phyloP scores from a whole-genome alignment of 2,329 filamentous ascomycete genomes.

The Claviceps pusilla region DNA sequence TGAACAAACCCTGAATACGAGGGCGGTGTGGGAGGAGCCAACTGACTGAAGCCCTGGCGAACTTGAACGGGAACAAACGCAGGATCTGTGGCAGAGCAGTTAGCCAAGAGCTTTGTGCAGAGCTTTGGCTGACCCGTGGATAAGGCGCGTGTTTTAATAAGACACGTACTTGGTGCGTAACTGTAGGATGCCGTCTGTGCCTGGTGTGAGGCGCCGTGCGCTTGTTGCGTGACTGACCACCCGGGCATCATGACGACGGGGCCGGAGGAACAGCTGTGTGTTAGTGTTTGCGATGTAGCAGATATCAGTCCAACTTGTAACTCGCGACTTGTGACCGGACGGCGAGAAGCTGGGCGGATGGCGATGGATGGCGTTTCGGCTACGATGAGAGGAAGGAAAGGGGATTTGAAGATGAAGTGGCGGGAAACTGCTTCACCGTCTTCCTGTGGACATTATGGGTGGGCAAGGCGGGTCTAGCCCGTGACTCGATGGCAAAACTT shows the following conservation, averaged over 20 bases:
- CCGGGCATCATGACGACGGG: constrained; percentile 20
- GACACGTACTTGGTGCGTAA: constrained; percentile 24
- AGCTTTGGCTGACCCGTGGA: neutral
- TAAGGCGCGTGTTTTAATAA: neutral
- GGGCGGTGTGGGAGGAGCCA: constrained; percentile 22
- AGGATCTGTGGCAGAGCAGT: constrained; percentile 24
- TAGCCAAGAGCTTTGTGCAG: constrained; percentile 7
- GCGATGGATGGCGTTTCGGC: neutral
- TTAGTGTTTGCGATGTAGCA: constrained; percentile 4
- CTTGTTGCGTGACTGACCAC: constrained; percentile 23
- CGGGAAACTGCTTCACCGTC: neutral
- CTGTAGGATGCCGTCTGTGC: constrained; percentile 20
- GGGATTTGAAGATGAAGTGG: neutral
- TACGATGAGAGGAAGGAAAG: neutral
- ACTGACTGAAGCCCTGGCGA: constrained; percentile 42
- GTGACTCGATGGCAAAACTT: neutral
- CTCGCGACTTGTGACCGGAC: neutral
- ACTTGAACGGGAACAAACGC: constrained; percentile 48
- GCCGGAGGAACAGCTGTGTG: neutral
- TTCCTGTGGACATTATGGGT: neutral
- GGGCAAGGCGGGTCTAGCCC: neutral
- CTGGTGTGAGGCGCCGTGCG: constrained; percentile 27
- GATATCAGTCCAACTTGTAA: neutral
- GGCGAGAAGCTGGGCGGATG: neutral
- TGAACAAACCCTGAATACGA: constrained; percentile 18